Base-by-base conservation (phyloP, 2,329 filamentous ascomycete species). In the Sporothrix euskadiensis region DNA sequence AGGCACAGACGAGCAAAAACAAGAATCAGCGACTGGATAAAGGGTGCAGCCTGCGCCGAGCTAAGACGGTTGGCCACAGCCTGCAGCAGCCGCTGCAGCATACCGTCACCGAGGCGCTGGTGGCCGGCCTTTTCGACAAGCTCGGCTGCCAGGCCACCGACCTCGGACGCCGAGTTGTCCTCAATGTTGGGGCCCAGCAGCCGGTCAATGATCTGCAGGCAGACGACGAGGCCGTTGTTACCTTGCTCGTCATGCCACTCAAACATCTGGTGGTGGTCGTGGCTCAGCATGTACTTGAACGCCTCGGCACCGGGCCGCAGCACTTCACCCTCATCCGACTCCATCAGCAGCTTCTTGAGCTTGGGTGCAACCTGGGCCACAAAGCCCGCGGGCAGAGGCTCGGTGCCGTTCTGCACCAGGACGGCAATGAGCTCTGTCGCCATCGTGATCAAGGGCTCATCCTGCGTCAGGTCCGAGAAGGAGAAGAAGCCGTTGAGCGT, bases 51-150 rank as follows among this genome's bases (percentile, higher is more conserved):
- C 76, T 94, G 88, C 1, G 96, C 96, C 6, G 91, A 92, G 6
- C 91, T 91, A 19, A 99, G 86, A 74, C 96, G 90, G 69, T 90
- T 90, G 3, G 96, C 96, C 19, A 99, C 95, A 22, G 95, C 96
- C 78, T 91, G 90, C 4, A 99, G 87, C 30, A 99, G 89, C 81
- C 97, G 93, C 56, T 75, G 74, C 69, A 93, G 90, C 35, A 99
- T 86, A 80, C 94, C 98, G 12, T 94, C 94, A 0, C 96, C 96
- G 12, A 99, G 89, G 72, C 93, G 90, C 80, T 97, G 94, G 52
- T 94, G 91, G 12, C 96, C 96, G 70, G 95, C 96, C 83, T 96
- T 97, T 82, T 98, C 95, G 0, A 99, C 96, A 39, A 99, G 86
- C 82, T 97, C 94, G 1, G 95, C 95, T 4, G 96, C 96, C 76